Percentiles rank a stretch among this genome's conserved stretches.
These are phyloP conservation scores for Medicago ruthenica DNA, from an alignment of 306 rosid species.

Conservation along the genomic window DNA sequence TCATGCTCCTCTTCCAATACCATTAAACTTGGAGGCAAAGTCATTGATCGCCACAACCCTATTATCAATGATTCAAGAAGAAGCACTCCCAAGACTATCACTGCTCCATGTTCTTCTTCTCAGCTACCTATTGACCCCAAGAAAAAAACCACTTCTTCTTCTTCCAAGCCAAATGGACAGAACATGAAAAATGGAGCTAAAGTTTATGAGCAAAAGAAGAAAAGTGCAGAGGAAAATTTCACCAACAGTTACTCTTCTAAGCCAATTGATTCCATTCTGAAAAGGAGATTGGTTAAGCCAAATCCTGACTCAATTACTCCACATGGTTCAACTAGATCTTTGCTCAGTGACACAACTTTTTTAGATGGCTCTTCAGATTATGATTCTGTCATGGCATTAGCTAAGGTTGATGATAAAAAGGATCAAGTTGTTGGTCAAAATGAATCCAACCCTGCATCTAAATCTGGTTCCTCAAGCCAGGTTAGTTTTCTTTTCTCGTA, in stretches of 20 bases:
- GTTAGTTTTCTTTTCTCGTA: conserved; percentile 44
- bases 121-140: conserved; percentile 55
- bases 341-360: conserved; percentile 55
- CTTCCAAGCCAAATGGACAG: conserved; percentile 37
- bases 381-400: conserved; percentile 48
- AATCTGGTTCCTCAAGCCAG: conserved; percentile 64
- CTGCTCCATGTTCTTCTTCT: conserved; percentile 56
- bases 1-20: conserved; percentile 67
- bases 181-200: conserved; percentile 39
- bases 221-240: conserved; percentile 30
- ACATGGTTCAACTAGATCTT: conserved; percentile 76
- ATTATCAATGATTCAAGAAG: conserved; percentile 74
- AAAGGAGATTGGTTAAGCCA: conserved; percentile 56
- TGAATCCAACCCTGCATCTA: conserved; percentile 36
- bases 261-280: conserved; percentile 47
- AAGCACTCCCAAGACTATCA: conserved; percentile 39
- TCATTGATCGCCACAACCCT: conserved; percentile 94
- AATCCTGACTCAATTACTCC: conserved; percentile 55
- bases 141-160: conserved; percentile 48
- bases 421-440: conserved; percentile 35
- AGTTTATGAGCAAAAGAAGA: conserved; percentile 48
- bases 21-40: conserved; percentile 77
- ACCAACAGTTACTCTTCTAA: conserved; percentile 42
- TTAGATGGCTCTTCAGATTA: conserved; percentile 55
- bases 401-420: conserved; percentile 42